phyloP scores from a whole-genome alignment of 2,329 filamentous ascomycete species.

The Incumbomyces lentus region DNA sequence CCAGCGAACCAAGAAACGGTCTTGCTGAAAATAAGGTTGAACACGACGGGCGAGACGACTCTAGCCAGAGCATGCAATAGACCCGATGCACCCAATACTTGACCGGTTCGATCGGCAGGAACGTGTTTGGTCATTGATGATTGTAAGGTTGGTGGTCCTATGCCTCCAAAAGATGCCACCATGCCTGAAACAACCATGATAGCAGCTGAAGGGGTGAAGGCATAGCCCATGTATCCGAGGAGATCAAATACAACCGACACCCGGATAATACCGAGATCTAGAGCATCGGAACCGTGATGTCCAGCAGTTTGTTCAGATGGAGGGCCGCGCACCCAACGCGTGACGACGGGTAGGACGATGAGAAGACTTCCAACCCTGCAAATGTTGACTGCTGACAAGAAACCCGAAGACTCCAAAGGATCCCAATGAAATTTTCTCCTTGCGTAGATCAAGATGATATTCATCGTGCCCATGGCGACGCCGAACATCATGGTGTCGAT shows the following conservation, averaged over 20 bases:
- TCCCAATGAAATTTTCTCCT: slow-evolving; percentile 74
- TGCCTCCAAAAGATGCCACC: slow-evolving; percentile 66
- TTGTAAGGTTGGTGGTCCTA: slow-evolving; percentile 76
- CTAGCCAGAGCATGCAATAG: slow-evolving; percentile 73
- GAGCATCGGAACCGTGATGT: slow-evolving; percentile 60
- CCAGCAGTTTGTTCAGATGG: slow-evolving; percentile 25
- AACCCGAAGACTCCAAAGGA: slow-evolving; percentile 67
- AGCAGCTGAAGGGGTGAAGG: slow-evolving; percentile 49
- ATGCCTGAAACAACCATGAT: slow-evolving; percentile 64
- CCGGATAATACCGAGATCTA: slow-evolving; percentile 71
- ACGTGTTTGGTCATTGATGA: slow-evolving; percentile 84
- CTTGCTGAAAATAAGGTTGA: slow-evolving; percentile 74
- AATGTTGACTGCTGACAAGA: slow-evolving; percentile 68
- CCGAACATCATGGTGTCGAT: slow-evolving; percentile 77
- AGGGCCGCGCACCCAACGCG: slow-evolving; percentile 57
- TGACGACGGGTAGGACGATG: slow-evolving; percentile 63
- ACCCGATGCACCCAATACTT: slow-evolving; percentile 79
- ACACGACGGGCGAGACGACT: slow-evolving; percentile 68
- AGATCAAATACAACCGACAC: slow-evolving; percentile 65
- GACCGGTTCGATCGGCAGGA: slow-evolving; percentile 67
- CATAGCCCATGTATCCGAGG: slow-evolving; percentile 65
- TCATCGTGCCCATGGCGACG: slow-evolving; percentile 66
- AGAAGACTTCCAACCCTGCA: slow-evolving; percentile 68
- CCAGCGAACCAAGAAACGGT: slow-evolving; percentile 73
- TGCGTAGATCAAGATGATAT: slow-evolving; percentile 76